phyloP scores from a whole-genome alignment of 352 stramenopile genomes.

The Thraustotheca clavata region DNA sequence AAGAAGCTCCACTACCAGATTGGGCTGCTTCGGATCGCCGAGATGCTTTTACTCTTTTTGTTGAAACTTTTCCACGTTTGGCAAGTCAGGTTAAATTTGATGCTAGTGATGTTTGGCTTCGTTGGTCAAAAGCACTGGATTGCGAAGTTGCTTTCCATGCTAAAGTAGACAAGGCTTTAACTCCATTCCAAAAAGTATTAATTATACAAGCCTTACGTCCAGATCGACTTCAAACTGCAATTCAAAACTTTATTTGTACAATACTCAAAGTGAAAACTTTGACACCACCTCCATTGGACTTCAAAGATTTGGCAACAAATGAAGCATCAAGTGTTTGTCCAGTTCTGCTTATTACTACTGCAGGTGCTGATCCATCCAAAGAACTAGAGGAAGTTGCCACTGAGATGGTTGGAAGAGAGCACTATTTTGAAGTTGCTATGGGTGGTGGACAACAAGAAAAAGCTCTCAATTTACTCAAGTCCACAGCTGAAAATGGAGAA shows the following conservation, averaged over 20 bases:
- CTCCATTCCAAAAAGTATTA: constrained; percentile 87
- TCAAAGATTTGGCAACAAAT: constrained; percentile 54
- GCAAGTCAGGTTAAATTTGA: constrained; percentile 74
- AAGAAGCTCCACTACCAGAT: constrained; percentile 40
- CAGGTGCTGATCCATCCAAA: constrained; percentile 90
- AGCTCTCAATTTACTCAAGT: constrained; percentile 74
- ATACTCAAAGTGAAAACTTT: constrained; percentile 83
- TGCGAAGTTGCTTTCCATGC: constrained; percentile 88
- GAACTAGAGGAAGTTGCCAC: constrained; percentile 90
- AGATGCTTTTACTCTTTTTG: constrained; percentile 69
- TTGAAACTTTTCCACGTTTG: constrained; percentile 62
- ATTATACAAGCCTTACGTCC: constrained; percentile 88
- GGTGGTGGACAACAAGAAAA: constrained; percentile 91
- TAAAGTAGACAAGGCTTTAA: constrained; percentile 76
- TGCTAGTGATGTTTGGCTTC: constrained; percentile 77
- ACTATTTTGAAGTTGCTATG: constrained; percentile 94
- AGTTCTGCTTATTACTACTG: constrained; percentile 87
- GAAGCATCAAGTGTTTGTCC: constrained; percentile 71
- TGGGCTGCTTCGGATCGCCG: constrained; percentile 81
- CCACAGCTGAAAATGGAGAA: constrained; percentile 67
- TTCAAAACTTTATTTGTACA: constrained; percentile 85
- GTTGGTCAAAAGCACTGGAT: constrained; percentile 82
- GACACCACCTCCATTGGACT: constrained; percentile 68
- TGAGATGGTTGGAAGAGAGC: constrained; percentile 65
- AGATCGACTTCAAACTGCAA: constrained; percentile 84